phyloP scores from a whole-genome alignment of 805 yeast species.

The Priceomyces fermenticarens region DNA sequence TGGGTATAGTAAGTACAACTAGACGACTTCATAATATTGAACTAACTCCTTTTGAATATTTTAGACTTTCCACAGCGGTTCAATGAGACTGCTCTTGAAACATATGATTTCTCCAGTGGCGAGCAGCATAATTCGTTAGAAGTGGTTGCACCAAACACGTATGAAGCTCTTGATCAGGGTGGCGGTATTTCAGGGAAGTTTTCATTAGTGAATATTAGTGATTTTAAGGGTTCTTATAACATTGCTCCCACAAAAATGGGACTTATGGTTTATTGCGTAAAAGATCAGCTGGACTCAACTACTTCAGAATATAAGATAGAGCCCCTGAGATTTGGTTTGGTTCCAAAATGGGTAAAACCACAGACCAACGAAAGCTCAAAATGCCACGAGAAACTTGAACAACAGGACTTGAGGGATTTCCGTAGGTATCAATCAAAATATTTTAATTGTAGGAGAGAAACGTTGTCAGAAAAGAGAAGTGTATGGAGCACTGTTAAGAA shows the following conservation, averaged over 20 bases:
- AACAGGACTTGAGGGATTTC: slow-evolving; percentile 16
- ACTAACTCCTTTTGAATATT: slow-evolving; percentile 16
- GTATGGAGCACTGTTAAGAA: slow-evolving; percentile 58
- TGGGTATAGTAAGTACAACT: slow-evolving; percentile 37
- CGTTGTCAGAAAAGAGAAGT: slow-evolving; percentile 43
- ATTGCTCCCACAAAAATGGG: slow-evolving; percentile 60
- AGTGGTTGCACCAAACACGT: slow-evolving; percentile 1
- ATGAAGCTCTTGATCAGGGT: slow-evolving; percentile 1
- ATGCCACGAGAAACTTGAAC: background rate
- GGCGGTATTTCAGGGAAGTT: background rate
- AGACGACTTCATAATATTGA: background rate
- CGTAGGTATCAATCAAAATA: slow-evolving; percentile 43
- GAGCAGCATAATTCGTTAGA: slow-evolving; percentile 12
- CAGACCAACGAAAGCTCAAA: slow-evolving; percentile 21
- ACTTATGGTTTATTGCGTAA: slow-evolving; percentile 30
- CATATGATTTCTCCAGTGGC: background rate
- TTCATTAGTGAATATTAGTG: too few relatives aligned
- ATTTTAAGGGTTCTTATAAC: slow-evolving; percentile 45
- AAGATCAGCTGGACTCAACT: slow-evolving; percentile 4
- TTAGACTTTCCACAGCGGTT: slow-evolving; percentile 27
- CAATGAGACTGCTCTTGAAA: slow-evolving; percentile 15
- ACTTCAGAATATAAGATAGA: slow-evolving; percentile 26
- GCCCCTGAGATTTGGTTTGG: slow-evolving; percentile 77
- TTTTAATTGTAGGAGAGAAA: slow-evolving; percentile 75
- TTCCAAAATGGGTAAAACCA: slow-evolving; percentile 65